phyloP scores from a whole-genome alignment of 169 alveolate genomes.

The Cyclospora cayetanensis region DNA sequence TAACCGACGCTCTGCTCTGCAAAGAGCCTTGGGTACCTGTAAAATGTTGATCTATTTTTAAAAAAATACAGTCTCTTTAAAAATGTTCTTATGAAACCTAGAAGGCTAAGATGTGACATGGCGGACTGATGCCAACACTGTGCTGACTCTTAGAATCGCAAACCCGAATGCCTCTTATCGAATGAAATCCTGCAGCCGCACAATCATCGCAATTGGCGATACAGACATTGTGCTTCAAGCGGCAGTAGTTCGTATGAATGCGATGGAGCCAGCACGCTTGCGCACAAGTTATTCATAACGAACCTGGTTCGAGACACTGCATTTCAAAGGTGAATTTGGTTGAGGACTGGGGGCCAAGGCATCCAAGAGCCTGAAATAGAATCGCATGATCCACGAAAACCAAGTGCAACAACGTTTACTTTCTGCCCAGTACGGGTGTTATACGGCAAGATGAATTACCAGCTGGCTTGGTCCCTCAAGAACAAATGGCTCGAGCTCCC shows the following conservation, averaged over 20 bases:
- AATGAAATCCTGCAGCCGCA: constrained; percentile 65
- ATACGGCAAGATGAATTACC: neutral
- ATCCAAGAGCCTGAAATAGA: constrained; percentile 45
- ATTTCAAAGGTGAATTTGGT: constrained; percentile 51
- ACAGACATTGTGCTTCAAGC: neutral
- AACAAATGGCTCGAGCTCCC: constrained; percentile 64
- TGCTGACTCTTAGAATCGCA: constrained; percentile 64
- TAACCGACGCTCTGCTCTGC: too few species aligned
- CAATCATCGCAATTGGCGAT: neutral
- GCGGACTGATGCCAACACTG: constrained; percentile 43
- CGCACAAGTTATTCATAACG: neutral
- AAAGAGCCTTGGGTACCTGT: too few species aligned
- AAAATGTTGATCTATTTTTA: too few species aligned
- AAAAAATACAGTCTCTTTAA: too few species aligned
- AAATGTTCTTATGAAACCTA: too few species aligned
- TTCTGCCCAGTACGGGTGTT: neutral
- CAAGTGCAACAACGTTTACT: neutral
- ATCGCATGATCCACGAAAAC: neutral
- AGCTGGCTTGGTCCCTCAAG: constrained; percentile 64
- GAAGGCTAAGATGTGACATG: constrained; percentile 34
- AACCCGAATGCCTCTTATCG: constrained; percentile 58
- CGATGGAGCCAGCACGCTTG: neutral
- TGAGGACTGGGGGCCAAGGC: constrained; percentile 46
- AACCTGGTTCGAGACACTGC: constrained; percentile 69
- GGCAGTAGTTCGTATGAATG: neutral